phyloP scores from a whole-genome alignment of 768 basidiomycete species.

The Candolleomyces efflorescens region DNA sequence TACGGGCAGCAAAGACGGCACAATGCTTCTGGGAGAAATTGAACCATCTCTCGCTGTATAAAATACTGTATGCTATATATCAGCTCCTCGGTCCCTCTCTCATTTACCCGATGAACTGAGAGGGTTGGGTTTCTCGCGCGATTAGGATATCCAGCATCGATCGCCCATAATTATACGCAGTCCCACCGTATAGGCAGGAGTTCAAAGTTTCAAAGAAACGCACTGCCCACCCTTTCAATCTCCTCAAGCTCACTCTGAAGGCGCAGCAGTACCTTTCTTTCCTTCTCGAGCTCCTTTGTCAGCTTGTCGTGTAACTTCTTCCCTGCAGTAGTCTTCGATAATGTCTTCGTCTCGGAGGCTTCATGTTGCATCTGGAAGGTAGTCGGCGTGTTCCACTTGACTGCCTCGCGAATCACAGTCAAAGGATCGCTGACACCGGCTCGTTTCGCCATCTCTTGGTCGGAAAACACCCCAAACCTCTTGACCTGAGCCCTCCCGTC shows the following conservation, averaged over 20 bases:
- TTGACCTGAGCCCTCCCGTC: not conserved
- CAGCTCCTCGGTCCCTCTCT: not conserved
- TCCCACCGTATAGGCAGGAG: no score
- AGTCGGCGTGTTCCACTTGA: not conserved
- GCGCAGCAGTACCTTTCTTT: not conserved
- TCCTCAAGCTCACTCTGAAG: no score
- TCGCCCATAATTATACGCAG: no score
- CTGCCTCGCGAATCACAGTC: not conserved
- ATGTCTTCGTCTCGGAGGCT: not conserved
- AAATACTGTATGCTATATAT: conserved; percentile 3
- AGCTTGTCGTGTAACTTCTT: not conserved
- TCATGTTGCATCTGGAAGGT: not conserved
- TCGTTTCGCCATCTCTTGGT: not conserved
- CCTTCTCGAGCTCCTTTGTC: not conserved
- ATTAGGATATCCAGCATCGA: no score
- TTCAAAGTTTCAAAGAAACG: no score
- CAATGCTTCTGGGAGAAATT: conserved; percentile 89
- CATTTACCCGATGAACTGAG: not conserved
- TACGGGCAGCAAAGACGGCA: conserved; percentile 89
- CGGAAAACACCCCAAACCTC: not conserved
- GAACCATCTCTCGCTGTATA: conserved; percentile 56
- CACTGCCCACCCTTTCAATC: no score
- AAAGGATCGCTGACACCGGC: not conserved
- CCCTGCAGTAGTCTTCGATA: not conserved
- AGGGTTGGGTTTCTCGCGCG: no score